phyloP scores from a whole-genome alignment of 371 early-diverging fungal genomes.

The Mucor irregularis region DNA sequence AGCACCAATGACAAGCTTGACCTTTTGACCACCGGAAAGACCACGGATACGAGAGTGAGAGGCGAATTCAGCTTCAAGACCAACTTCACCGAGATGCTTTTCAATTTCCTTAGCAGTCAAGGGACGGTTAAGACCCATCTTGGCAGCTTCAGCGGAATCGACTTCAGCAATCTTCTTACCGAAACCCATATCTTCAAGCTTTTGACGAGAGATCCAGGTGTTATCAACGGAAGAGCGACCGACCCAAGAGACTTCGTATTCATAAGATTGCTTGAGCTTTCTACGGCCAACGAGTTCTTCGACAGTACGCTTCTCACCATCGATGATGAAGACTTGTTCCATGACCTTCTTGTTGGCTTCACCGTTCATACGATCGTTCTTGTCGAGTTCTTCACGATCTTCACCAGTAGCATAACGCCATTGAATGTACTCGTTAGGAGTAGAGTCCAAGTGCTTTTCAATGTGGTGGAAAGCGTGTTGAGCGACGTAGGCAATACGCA shows the following conservation, averaged over 20 bases:
- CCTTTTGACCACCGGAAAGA: conserved; percentile 92
- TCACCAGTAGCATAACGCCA: conserved; percentile 85
- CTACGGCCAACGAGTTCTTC: conserved; percentile 66
- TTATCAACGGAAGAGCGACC: conserved; percentile 64
- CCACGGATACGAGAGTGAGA: conserved; percentile 84
- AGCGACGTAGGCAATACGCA: conserved; percentile 86
- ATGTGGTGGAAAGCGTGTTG: conserved; percentile 90
- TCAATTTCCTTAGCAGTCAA: conserved; percentile 68
- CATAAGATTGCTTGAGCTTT: conserved; percentile 70
- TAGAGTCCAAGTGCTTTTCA: conserved; percentile 77
- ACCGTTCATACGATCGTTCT: conserved; percentile 60
- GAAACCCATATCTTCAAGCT: conserved; percentile 70
- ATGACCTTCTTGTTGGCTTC: conserved; percentile 68
- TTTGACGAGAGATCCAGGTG: conserved; percentile 73
- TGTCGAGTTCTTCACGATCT: conserved; percentile 78
- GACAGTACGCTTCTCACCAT: conserved; percentile 65
- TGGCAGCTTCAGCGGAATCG: conserved; percentile 69
- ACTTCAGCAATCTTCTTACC: conserved; percentile 65
- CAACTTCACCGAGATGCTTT: conserved; percentile 71
- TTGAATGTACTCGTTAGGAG: conserved; percentile 84
- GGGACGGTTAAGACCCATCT: conserved; percentile 65
- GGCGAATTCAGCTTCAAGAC: conserved; percentile 72
- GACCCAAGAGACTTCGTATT: conserved; percentile 69
- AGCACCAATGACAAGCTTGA: conserved; percentile 85
- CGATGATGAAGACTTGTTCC: conserved; percentile 61